Percentiles rank a stretch among this genome's conserved stretches.
These are phyloP conservation scores for Trapa bicornis DNA, from an alignment of 345 rosid species.

Conservation along the genomic window DNA sequence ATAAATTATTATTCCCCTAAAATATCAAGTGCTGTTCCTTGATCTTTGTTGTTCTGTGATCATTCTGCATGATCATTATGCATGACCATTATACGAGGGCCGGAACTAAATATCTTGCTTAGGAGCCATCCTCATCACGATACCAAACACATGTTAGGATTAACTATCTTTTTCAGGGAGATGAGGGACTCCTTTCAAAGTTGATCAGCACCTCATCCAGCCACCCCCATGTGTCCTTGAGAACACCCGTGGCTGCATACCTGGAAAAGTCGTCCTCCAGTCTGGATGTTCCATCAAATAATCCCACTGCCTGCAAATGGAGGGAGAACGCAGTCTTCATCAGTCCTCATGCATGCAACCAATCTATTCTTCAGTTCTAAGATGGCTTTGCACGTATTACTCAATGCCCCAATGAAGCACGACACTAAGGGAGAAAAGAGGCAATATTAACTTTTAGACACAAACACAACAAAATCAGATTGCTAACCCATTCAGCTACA, in stretches of 20 bases:
- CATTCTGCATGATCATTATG: too few species aligned
- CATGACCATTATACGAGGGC: too few species aligned
- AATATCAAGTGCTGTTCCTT: too few species aligned
- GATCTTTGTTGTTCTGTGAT: too few species aligned
- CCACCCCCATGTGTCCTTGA: slow-evolving; percentile 42
- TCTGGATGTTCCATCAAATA: slow-evolving; percentile 46
- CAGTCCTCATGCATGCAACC: neutral
- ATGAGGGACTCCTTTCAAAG: neutral
- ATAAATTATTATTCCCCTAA: too few species aligned
- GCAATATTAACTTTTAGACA: neutral
- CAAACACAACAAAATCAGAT: neutral
- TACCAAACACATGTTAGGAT: neutral
- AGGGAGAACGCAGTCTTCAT: neutral
- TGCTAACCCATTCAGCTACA: neutral
- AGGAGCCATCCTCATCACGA: neutral
- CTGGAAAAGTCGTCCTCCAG: slow-evolving; percentile 52
- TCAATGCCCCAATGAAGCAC: neutral
- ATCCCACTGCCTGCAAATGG: slow-evolving; percentile 41
- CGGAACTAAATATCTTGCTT: neutral
- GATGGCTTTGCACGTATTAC: neutral
- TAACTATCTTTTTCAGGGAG: neutral
- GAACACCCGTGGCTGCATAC: slow-evolving; percentile 45
- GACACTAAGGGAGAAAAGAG: neutral
- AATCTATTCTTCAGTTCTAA: neutral
- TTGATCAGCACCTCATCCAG: slow-evolving; percentile 35